Evolutionary conservation across 768 basidiomycete genomes (phyloP).

Genomic region (Hypholoma fasciculare): DNA sequence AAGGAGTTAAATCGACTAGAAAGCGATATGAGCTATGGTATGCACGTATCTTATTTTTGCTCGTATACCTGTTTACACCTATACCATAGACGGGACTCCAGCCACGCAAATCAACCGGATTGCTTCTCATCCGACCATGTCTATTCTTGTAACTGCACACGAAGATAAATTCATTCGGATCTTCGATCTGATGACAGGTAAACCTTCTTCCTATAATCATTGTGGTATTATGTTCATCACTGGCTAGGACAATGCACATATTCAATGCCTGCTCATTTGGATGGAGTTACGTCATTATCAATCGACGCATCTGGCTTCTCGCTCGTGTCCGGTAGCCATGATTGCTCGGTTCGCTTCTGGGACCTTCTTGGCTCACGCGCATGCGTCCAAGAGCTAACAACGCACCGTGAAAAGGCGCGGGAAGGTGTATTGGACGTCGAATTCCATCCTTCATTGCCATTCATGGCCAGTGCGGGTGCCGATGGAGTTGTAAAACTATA

Average conservation of each 20-base stretch:
- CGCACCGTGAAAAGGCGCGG: conserved; percentile 85
- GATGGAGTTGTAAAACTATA: conserved; percentile 94
- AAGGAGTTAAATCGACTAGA: conserved; percentile 67
- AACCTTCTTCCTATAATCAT: conserved; percentile 19
- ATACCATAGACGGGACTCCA: conserved; percentile 62
- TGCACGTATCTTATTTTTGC: conserved; percentile 15
- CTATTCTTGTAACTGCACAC: conserved; percentile 84
- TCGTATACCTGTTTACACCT: conserved; percentile 7
- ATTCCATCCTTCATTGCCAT: conserved; percentile 79
- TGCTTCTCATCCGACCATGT: conserved; percentile 88
- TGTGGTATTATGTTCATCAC: neutral
- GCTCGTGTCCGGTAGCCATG: conserved; percentile 88
- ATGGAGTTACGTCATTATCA: conserved; percentile 88
- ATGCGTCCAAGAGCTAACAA: conserved; percentile 87
- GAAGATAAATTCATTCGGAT: conserved; percentile 94
- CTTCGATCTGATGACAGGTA: conserved; percentile 83
- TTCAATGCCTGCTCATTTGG: conserved; percentile 88
- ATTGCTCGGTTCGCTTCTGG: conserved; percentile 95
- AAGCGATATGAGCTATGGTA: conserved; percentile 61
- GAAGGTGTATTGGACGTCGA: conserved; percentile 92
- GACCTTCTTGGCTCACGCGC: conserved; percentile 77
- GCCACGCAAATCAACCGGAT: conserved; percentile 84
- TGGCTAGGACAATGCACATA: conserved; percentile 78
- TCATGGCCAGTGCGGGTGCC: conserved; percentile 93
- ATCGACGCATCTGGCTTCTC: conserved; percentile 87